phyloP scores from a whole-genome alignment of 2,329 filamentous ascomycete genomes.

The Penicillium brasilianum region DNA sequence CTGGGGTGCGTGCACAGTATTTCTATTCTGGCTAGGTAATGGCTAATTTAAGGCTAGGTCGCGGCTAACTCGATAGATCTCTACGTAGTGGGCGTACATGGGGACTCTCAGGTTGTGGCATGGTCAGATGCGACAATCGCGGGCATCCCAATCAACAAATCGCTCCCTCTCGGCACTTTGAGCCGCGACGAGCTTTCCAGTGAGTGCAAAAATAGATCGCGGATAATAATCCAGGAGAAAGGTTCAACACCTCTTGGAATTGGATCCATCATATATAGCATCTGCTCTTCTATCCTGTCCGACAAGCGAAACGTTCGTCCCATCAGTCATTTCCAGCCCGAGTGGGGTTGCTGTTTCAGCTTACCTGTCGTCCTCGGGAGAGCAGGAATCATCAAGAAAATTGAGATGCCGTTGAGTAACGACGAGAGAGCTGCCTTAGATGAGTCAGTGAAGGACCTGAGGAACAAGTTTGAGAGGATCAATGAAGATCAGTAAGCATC shows the following conservation, averaged over 20 bases:
- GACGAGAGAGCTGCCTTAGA: constrained; percentile 21
- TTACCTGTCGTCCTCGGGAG: constrained; percentile 57
- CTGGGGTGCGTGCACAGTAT: constrained; percentile 14
- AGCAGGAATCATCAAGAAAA: constrained; percentile 50
- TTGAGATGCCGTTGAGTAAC: constrained; percentile 27
- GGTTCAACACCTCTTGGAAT: constrained; percentile 59
- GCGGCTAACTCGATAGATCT: constrained; percentile 44
- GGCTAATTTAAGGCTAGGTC: background rate
- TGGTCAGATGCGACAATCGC: constrained; percentile 53
- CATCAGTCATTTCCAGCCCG: constrained; percentile 56
- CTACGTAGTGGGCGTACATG: constrained; percentile 57
- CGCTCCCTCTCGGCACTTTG: constrained; percentile 17
- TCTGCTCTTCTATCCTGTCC: constrained; percentile 58
- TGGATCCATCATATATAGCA: constrained; percentile 53
- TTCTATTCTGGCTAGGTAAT: background rate
- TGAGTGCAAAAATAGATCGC: constrained; percentile 55
- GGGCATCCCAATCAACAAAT: constrained; percentile 44
- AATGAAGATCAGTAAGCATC: background rate
- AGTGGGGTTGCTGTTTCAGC: constrained; percentile 56
- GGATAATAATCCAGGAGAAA: constrained; percentile 56
- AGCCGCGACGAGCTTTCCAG: constrained; percentile 46
- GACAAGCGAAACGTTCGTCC: constrained; percentile 55
- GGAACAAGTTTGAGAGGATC: background rate
- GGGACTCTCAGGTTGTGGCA: constrained; percentile 55
- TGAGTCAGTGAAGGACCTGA: constrained; percentile 9